A percentile compares a stretch with the other conserved stretches of the same genome.
phyloP scores from a whole-genome alignment of 2,329 filamentous ascomycete species.

The Monosporascus sp. region DNA sequence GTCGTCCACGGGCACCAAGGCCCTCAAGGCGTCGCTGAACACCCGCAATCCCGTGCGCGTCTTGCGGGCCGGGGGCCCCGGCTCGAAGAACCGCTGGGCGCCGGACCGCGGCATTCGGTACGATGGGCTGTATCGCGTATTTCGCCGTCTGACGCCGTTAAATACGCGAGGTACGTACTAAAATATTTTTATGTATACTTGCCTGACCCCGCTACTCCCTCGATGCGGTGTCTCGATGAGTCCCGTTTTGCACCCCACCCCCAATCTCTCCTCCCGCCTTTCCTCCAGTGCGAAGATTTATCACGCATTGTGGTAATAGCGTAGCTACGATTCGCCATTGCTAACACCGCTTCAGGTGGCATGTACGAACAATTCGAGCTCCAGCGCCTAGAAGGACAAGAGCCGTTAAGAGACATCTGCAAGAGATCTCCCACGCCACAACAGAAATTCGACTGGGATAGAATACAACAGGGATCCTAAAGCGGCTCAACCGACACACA shows the following conservation, averaged over 20 bases:
- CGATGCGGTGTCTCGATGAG: too few species aligned
- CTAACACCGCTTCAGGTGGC: constrained; percentile 10
- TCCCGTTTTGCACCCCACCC: neutral
- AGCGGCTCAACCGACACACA: neutral
- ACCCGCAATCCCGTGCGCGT: constrained; percentile 18
- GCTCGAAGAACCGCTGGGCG: constrained; percentile 6
- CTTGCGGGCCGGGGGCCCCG: constrained; percentile 17
- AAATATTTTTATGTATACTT: too few species aligned
- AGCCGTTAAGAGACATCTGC: constrained; percentile 10
- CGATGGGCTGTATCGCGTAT: constrained; percentile 22
- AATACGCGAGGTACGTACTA: constrained; percentile 16
- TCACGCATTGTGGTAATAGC: too few species aligned
- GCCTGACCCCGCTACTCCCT: too few species aligned
- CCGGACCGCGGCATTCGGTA: constrained; percentile 21
- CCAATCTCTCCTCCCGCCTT: too few species aligned
- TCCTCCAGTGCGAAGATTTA: too few species aligned
- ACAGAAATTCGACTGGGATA: constrained; percentile 9
- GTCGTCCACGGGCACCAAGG: constrained; percentile 13
- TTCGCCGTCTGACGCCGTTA: neutral
- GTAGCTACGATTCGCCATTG: neutral
- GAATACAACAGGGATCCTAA: neutral
- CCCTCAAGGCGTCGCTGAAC: constrained; percentile 14
- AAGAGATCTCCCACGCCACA: constrained; percentile 12
- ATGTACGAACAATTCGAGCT: constrained; percentile 23
- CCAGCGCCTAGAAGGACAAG: constrained; percentile 11